Base-by-base conservation (phyloP, 2,329 filamentous ascomycete genomes). In the Fusarium sp. region DNA sequence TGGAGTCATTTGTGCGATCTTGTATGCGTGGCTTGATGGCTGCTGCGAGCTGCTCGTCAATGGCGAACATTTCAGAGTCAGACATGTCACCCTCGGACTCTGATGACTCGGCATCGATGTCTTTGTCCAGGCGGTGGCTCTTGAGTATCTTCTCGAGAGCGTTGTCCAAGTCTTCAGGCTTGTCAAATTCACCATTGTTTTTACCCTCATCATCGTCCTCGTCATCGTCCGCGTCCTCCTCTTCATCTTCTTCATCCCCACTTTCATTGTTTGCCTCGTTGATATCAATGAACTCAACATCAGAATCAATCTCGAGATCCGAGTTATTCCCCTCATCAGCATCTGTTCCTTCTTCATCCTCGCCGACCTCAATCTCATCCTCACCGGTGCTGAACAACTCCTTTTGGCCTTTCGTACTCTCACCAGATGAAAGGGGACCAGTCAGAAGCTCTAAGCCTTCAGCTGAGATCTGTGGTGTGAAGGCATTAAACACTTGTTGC, bases 1-100 rank as follows among this genome's bases (percentile, higher is more conserved):
- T 96, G 78, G 92, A 91, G 79, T 87, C 91, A 14, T 67, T 57
- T 3, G 85, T 83, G 18, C 84, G 84, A 20, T 75, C 74, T 79
- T 93, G 91, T 71, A 88, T 89, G 52, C 91, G 90, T 72, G 95
- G 91, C 72, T 91, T 90, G 86, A 98, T 97, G 68, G 98, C 93
- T 70, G 93, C 93, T 54, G 91, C 89, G 7, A 99, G 89, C 77
- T 95, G 92, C 14, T 88, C 88, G 76, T 98, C 95, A 18, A 98
- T 85, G 6, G 91, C 91, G 82, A 97, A 91, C 96, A 98, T 98
- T 78, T 97, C 92, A 20, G 95, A 94, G 81, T 98, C 95, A 67
- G 94, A 92, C 94, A 99, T 97, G 81, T 97, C 93, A 5, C 88
- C 90, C 65, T 92, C 92, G 13, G 87, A 87, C 33, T 89, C 89